Base-by-base conservation (phyloP, 2,329 filamentous ascomycete species). In the Aspergillus candidus region DNA sequence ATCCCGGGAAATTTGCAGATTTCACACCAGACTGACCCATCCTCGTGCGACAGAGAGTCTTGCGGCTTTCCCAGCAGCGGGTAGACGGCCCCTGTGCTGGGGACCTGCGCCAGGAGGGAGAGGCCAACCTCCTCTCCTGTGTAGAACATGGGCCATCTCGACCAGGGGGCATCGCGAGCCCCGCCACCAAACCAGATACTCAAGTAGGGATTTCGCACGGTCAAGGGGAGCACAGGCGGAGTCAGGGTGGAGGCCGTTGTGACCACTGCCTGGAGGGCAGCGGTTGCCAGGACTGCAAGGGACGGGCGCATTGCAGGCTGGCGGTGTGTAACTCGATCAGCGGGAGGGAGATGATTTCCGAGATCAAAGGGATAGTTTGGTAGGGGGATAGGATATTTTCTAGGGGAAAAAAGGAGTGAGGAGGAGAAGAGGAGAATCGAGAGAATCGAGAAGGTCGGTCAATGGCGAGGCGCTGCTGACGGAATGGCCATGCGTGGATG, bases 81-180 rank as follows among this genome's bases (percentile, higher is more conserved):
- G 60, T 80, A 86, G 4, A 82, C 77, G 22, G 72, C 72, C 40
- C 72, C 72, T n/a, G 77, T 72, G 30, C 76, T 73, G 2, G 81
- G 78, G 11, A 84, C 69, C 17, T 78, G 75, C 32, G 80, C 82
- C 47, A 86, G 71, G 39, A 86, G 66, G 6, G 78, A 76, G 51
- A 86, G 76, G 35, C 82, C 82, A 44, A 85, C 65, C 69, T 83
- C 75, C 57, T 81, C 73, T 30, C 86, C 85, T 6, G 83, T 86
- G 75, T 83, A 90, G 64, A 90, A 89, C 64, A 91, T 91, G 17
- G 88, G 88, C 88, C 88, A 94, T 67, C 80, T 78, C 42, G 80
- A 77, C 88, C 88, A 94, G 2, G 88, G 88, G 36, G 76, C 75
- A 44, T 84, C 77, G 53, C 88, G 77, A 33, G 87, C 86, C 88